Conservation (phyloP, 305 asterid species). For the Fraxinus ornus region DNA sequence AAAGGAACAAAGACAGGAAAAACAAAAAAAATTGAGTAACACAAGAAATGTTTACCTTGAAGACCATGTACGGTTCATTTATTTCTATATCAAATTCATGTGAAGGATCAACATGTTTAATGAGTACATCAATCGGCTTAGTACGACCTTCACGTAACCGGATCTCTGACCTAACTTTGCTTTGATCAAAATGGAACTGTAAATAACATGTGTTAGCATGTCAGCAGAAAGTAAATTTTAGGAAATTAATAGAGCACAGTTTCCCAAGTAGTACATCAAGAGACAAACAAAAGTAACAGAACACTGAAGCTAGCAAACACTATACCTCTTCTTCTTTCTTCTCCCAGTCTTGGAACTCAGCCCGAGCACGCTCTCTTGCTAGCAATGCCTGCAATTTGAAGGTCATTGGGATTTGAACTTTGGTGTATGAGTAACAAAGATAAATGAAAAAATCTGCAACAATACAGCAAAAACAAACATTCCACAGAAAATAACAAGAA, state of each 20-base stretch:
- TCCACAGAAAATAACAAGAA: constrained; percentile 17
- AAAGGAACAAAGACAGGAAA: constrained; percentile 1
- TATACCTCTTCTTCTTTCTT: constrained; percentile 93
- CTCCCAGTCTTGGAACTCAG: constrained; percentile 97
- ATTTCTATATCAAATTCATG: constrained; percentile 70
- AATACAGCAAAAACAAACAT: constrained; percentile 19
- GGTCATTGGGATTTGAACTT: constrained; percentile 16
- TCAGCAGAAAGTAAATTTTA: constrained; percentile 22
- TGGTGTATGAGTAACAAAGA: neutral
- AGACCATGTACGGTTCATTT: constrained; percentile 79
- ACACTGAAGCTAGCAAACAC: constrained; percentile 13
- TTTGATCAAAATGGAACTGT: constrained; percentile 91
- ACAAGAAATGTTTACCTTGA: constrained; percentile 46
- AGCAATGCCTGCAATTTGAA: constrained; percentile 56
- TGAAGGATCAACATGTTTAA: constrained; percentile 74
- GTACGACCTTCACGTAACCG: constrained; percentile 87
- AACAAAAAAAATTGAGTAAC: neutral
- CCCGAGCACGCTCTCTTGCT: constrained; percentile 93
- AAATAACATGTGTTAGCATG: constrained; percentile 22
- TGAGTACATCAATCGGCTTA: constrained; percentile 82
- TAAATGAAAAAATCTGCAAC: neutral
- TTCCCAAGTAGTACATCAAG: constrained; percentile 8
- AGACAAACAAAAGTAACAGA: constrained; percentile 8
- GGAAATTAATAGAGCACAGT: neutral
- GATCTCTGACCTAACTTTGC: constrained; percentile 83